Evolutionary conservation across 352 stramenopile species (phyloP).

Genomic region (Globisporangium lucens): DNA sequence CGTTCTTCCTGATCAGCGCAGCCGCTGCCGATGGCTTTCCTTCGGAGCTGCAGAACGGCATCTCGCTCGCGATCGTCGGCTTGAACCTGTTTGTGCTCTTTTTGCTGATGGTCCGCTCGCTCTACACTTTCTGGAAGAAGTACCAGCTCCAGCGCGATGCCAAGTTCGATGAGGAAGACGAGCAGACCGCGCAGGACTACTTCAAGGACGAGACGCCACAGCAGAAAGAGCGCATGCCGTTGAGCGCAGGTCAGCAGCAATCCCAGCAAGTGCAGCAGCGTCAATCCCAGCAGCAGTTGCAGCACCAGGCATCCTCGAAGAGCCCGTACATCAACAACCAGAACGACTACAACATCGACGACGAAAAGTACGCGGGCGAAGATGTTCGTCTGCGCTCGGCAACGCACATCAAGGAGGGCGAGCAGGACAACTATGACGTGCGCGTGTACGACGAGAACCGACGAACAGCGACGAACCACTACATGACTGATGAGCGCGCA

Average conservation of each 20-base stretch:
- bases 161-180: constrained; percentile 51
- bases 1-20: constrained; percentile 68
- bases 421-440: constrained; percentile 25
- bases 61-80: constrained; percentile 64
- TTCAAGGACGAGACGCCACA: constrained; percentile 62
- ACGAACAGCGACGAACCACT: constrained; percentile 44
- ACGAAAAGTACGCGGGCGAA: constrained; percentile 38
- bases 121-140: constrained; percentile 77
- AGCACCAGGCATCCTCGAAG: constrained; percentile 21
- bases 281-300: constrained; percentile 13
- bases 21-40: constrained; percentile 53
- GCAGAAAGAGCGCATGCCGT: constrained; percentile 30
- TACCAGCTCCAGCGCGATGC: constrained; percentile 62
- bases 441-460: constrained; percentile 38
- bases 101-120: constrained; percentile 57
- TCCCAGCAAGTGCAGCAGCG: constrained; percentile 7
- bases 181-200: constrained; percentile 59
- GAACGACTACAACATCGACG: constrained; percentile 20
- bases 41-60: constrained; percentile 58
- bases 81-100: constrained; percentile 69
- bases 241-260: neutral
- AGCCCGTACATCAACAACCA: constrained; percentile 42
- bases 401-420: constrained; percentile 37
- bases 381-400: constrained; percentile 56
- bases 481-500: constrained; percentile 40